These are phyloP conservation scores for Fusarium pseudonygamai DNA, from an alignment of 2,329 filamentous ascomycete genomes.

Conservation along the genomic window DNA sequence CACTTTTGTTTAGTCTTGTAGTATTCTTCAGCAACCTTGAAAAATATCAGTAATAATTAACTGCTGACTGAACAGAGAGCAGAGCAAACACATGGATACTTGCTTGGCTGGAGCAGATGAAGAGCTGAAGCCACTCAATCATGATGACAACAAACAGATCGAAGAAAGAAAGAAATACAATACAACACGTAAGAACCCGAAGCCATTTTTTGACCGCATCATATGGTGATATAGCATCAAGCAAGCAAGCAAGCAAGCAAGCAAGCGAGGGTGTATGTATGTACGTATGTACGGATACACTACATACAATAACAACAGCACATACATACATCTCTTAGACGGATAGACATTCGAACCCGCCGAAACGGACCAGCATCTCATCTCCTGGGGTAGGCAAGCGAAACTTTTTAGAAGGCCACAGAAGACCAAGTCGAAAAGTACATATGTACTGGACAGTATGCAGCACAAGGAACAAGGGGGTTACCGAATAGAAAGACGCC, in stretches of 20 bases:
- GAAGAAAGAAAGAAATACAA: background rate
- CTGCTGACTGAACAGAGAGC: background rate
- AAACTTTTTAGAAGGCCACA: background rate
- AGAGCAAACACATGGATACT: background rate
- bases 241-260: background rate
- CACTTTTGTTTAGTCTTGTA: background rate
- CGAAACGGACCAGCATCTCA: constrained; percentile 20
- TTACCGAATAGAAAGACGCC: constrained; percentile 4
- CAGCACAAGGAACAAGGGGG: background rate
- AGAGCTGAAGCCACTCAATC: background rate
- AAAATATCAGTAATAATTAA: background rate
- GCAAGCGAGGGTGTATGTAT: background rate
- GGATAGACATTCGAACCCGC: constrained; percentile 2
- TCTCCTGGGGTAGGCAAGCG: background rate
- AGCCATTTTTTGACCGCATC: background rate
- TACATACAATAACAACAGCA: background rate
- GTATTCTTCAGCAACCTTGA: background rate
- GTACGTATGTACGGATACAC: background rate
- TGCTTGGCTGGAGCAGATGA: background rate
- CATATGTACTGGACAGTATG: background rate
- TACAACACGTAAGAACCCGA: constrained; percentile 13
- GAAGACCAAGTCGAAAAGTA: background rate
- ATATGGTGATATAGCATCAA: background rate
- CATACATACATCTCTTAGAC: background rate
- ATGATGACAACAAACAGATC: background rate